Evolutionary conservation across 768 basidiomycete species (phyloP).

Genomic region (Leccinum aurantiacum): DNA sequence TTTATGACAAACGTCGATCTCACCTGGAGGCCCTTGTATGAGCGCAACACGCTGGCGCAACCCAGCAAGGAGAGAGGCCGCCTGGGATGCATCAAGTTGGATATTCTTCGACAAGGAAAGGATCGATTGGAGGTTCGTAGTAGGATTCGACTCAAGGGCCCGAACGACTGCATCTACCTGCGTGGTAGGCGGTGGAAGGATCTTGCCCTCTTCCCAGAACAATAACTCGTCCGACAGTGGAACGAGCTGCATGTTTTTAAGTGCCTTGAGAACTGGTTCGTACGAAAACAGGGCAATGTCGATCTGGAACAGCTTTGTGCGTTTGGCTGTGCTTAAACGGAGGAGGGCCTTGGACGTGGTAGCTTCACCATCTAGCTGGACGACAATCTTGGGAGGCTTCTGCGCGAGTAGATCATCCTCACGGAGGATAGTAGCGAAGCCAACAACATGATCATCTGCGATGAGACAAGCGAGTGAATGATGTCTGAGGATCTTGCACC

Average conservation of each 20-base stretch:
- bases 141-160: constrained; percentile 32
- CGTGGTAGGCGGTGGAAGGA: constrained; percentile 7
- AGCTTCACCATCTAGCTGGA: constrained; percentile 52
- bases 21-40: constrained; percentile 75
- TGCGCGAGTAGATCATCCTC: constrained; percentile 52
- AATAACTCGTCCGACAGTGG: constrained; percentile 51
- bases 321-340: constrained; percentile 36
- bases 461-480: constrained; percentile 57
- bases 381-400: constrained; percentile 49
- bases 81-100: constrained; percentile 53
- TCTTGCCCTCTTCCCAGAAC: constrained; percentile 46
- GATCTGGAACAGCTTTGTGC: constrained; percentile 52
- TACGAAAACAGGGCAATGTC: constrained; percentile 65
- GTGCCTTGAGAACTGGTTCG: constrained; percentile 56
- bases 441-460: constrained; percentile 46
- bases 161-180: constrained; percentile 25
- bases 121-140: constrained; percentile 39
- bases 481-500: constrained; percentile 46
- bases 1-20: constrained; percentile 6
- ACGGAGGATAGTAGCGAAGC: constrained; percentile 55
- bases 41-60: constrained; percentile 57
- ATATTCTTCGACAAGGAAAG: constrained; percentile 41
- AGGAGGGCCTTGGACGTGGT: constrained; percentile 42
- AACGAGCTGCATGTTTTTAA: constrained; percentile 49
- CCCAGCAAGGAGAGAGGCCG: constrained; percentile 46